phyloP scores from a whole-genome alignment of 2,329 filamentous ascomycete species.

The Colletotrichum siamense region DNA sequence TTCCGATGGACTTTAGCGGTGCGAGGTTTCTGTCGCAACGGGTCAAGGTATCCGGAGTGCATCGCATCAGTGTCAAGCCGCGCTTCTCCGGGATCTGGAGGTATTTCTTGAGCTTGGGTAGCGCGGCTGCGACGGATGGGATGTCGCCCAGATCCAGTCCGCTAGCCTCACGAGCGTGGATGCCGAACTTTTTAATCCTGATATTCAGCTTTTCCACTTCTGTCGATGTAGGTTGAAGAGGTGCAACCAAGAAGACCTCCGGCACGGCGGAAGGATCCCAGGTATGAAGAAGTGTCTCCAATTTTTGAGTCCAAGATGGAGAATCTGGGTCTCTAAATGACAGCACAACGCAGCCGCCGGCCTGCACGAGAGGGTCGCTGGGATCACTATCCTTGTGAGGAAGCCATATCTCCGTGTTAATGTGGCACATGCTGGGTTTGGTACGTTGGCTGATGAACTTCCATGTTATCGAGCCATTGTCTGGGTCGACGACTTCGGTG shows the following conservation, averaged over 20 bases:
- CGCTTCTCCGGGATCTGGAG: conserved; percentile 8
- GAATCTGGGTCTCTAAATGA: neutral
- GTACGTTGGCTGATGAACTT: conserved; percentile 33
- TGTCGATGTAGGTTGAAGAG: neutral
- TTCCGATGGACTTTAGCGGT: conserved; percentile 22
- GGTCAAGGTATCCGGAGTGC: conserved; percentile 18
- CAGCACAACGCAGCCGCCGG: neutral
- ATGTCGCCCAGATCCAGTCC: conserved; percentile 20
- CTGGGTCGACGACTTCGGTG: conserved; percentile 28
- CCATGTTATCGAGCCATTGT: conserved; percentile 18
- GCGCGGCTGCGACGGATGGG: conserved; percentile 7
- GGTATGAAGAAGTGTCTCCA: neutral
- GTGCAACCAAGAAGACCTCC: neutral
- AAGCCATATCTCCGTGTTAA: conserved; percentile 22
- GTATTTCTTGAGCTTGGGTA: conserved; percentile 22
- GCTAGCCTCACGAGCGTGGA: conserved; percentile 21
- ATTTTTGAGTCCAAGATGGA: neutral
- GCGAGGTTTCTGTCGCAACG: conserved; percentile 22
- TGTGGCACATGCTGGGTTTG: conserved; percentile 21
- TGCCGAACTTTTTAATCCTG: conserved; percentile 11
- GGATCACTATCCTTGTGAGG: neutral
- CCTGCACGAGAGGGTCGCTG: conserved; percentile 7
- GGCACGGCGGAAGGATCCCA: neutral
- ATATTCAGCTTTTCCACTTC: neutral
- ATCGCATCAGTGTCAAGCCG: conserved; percentile 15